Evolutionary conservation across 768 basidiomycete species (phyloP).

Genomic region (Suillus luteus): DNA sequence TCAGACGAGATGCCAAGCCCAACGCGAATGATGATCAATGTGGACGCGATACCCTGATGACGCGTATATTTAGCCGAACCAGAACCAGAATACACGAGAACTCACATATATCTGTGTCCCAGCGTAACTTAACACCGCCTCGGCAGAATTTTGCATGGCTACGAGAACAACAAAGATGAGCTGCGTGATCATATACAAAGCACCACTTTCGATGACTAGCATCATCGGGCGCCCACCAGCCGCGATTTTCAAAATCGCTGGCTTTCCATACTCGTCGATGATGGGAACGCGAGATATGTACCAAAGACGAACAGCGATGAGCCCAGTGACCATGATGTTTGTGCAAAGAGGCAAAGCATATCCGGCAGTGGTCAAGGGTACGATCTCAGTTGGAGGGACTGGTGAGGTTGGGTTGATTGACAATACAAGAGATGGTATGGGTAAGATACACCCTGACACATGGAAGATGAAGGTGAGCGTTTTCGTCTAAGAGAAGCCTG

Average conservation of each 20-base stretch:
- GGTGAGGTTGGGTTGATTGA: neutral
- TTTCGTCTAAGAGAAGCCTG: neutral
- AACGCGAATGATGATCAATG: conserved; percentile 23
- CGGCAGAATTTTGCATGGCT: conserved; percentile 30
- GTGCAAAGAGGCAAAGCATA: conserved; percentile 36
- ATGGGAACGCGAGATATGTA: conserved; percentile 15
- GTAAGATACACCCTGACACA: neutral
- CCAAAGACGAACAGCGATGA: conserved; percentile 38
- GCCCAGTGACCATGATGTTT: conserved; percentile 36
- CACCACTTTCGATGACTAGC: conserved; percentile 34
- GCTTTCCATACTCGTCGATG: conserved; percentile 2
- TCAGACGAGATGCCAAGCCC: conserved; percentile 16
- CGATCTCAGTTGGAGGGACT: conserved; percentile 27
- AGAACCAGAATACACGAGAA: neutral
- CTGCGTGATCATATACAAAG: conserved; percentile 33
- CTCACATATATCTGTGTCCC: conserved; percentile 35
- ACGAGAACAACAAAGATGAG: conserved; percentile 35
- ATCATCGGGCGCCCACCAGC: conserved; percentile 20
- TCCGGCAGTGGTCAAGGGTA: conserved; percentile 32
- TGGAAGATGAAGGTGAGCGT: neutral
- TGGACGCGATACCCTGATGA: conserved; percentile 20
- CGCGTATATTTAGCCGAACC: neutral
- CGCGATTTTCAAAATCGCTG: conserved; percentile 2
- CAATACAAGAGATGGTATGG: neutral
- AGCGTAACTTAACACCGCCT: conserved; percentile 25